Evolutionary conservation across 192 early-diverging fungal species (phyloP).

Genomic region (Entomortierella beljakovae): DNA sequence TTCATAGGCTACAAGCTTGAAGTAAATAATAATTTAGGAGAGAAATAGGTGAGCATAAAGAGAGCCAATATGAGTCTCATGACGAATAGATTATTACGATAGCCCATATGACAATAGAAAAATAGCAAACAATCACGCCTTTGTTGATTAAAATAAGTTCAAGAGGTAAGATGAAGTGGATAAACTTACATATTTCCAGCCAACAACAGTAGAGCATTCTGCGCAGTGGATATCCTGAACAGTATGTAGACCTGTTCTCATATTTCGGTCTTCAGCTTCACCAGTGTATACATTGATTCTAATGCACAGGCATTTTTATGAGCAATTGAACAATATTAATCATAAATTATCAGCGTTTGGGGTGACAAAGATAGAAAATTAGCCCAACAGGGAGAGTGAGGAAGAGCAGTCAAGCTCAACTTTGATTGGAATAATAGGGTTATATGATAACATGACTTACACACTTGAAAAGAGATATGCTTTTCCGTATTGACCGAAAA

Average conservation of each 20-base stretch:
- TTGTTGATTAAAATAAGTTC: neutral
- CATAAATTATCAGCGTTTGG: neutral
- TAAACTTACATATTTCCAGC: constrained; percentile 72
- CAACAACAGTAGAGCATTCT: constrained; percentile 61
- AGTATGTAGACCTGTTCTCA: constrained; percentile 83
- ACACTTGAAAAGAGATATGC: constrained; percentile 77
- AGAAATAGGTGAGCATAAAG: neutral
- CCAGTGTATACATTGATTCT: constrained; percentile 71
- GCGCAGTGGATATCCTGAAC: constrained; percentile 77
- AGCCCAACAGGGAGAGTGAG: constrained; percentile 9
- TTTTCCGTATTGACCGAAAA: constrained; percentile 70
- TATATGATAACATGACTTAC: constrained; percentile 32
- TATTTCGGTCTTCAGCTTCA: constrained; percentile 63
- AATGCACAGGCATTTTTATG: neutral
- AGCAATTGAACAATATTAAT: no score
- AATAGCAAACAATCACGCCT: neutral
- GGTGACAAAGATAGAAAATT: neutral
- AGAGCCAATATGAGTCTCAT: neutral
- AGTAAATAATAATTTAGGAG: neutral
- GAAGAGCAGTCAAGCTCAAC: neutral
- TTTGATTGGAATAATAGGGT: neutral
- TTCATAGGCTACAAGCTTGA: constrained; percentile 69
- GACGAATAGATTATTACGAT: neutral
- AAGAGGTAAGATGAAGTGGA: neutral
- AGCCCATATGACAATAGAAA: constrained; percentile 14